phyloP scores from a whole-genome alignment of 805 yeast genomes.

The Candida suzukii region DNA sequence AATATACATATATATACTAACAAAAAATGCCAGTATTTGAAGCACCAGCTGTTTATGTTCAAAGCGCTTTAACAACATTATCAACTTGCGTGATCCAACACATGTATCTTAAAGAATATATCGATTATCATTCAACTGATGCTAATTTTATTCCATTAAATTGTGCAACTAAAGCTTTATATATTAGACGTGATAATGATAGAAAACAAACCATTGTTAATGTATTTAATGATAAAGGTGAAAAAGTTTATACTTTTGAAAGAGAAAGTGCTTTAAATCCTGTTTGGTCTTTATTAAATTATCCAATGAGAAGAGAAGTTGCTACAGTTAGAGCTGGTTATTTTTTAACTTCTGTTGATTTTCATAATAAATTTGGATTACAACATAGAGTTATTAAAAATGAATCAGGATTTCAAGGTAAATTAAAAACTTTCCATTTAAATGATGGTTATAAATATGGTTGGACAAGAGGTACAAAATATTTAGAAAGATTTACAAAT shows the following conservation, averaged over 20 bases:
- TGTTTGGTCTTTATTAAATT: slow-evolving; percentile 43
- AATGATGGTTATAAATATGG: slow-evolving; percentile 47
- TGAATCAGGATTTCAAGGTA: slow-evolving; percentile 32
- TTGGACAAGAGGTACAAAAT: slow-evolving; percentile 49
- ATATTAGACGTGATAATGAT: slow-evolving; percentile 42
- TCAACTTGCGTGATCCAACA: slow-evolving; percentile 37
- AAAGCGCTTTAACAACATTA: slow-evolving; percentile 31
- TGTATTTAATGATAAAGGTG: slow-evolving; percentile 39
- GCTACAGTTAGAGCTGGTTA: slow-evolving; percentile 47
- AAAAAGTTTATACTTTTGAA: slow-evolving; percentile 43
- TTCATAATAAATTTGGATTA: slow-evolving; percentile 38
- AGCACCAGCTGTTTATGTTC: slow-evolving; percentile 40
- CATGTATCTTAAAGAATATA: slow-evolving; percentile 29
- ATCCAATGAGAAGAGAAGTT: slow-evolving; percentile 38
- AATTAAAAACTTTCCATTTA: slow-evolving; percentile 40
- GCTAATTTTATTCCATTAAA: slow-evolving; percentile 36
- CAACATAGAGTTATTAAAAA: slow-evolving; percentile 36
- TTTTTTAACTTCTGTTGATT: slow-evolving; percentile 36
- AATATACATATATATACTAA: not conserved
- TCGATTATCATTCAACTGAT: slow-evolving; percentile 32
- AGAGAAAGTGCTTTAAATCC: slow-evolving; percentile 40
- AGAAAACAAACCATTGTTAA: slow-evolving; percentile 38
- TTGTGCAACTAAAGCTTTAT: slow-evolving; percentile 32
- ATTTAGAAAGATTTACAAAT: slow-evolving; percentile 43
- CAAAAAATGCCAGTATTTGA: slow-evolving; percentile 33